Base-by-base conservation (phyloP, 768 basidiomycete genomes). In the Mycena leptocephala region DNA sequence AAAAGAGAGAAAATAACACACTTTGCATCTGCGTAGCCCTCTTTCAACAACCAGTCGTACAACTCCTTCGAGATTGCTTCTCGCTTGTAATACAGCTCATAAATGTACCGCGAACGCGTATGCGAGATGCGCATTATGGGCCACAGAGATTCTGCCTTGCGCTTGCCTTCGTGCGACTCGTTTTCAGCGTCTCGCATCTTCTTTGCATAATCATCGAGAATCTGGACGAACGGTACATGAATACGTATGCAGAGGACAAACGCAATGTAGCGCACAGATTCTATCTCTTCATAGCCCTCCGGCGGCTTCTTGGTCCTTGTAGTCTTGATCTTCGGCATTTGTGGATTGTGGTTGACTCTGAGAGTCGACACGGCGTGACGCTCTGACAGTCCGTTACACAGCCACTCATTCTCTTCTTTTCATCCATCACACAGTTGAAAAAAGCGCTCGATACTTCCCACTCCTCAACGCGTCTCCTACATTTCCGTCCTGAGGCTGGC, bases 131-230 rank as follows among this genome's bases (percentile, higher is more conserved):
- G 93, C 97, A 99, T 99, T 76, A 99, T 98, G 53, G 98, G 97
- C 98, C 98, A 97, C 46, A 97, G 85, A 7, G 95, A 95, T 86
- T 97, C 96, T 30, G 94, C 92, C 85, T 95, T 97, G 83, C 97
- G 96, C 85, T 99, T 99, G 77, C 98, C 98, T 84, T 99, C 98
- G 84, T 99, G 98, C 2, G 94, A 93, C 87, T 99, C 98, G 82
- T 97, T 98, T 89, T 99, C 98, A 1, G 96, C 98, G 85, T 99
- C 98, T 69, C 98, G 90, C 98, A 99, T 99, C 89, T 98, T 99
- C 89, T 97, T 96, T 55, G 96, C 95, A 84, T 99, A 99, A 86
- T 99, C 98, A 79, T 99, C 98, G 79, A 99, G 94, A 80, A 99
- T 94, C 95, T 98, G 74, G 76, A 76, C 30, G 28, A 81, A 72